Evolutionary conservation across 1,284 basidiomycete species (phyloP).

Genomic region (Farysia itapuensis): DNA sequence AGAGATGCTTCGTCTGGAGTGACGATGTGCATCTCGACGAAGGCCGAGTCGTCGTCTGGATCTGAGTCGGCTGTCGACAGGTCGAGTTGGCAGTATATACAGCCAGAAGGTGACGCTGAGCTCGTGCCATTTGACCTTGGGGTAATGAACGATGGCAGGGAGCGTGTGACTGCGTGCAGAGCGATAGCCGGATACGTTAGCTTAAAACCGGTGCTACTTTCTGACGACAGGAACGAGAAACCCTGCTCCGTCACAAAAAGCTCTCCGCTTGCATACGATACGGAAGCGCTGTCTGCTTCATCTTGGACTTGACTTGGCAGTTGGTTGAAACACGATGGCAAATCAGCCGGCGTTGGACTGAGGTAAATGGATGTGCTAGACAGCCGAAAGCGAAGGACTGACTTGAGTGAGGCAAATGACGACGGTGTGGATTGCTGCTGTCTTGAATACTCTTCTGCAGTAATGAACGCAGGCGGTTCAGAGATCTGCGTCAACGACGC

Average conservation of each 20-base stretch:
- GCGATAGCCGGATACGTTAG: slow-evolving; percentile 47
- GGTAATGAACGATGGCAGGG: slow-evolving; percentile 35
- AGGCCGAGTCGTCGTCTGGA: slow-evolving; percentile 33
- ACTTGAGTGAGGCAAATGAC: slow-evolving; percentile 27
- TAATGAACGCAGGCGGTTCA: slow-evolving; percentile 12
- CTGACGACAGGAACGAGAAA: slow-evolving; percentile 37
- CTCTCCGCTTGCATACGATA: slow-evolving; percentile 12
- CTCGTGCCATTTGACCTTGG: neutral
- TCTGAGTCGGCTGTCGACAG: slow-evolving; percentile 36
- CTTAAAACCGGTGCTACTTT: slow-evolving; percentile 31
- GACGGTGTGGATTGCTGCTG: slow-evolving; percentile 33
- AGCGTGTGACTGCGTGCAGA: slow-evolving; percentile 53
- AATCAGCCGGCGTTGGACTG: slow-evolving; percentile 19
- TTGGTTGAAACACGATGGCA: slow-evolving; percentile 19
- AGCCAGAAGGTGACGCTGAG: slow-evolving; percentile 14
- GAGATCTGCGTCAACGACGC: slow-evolving; percentile 10
- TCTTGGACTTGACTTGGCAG: too few relatives aligned
- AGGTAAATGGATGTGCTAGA: slow-evolving; percentile 18
- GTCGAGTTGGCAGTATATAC: slow-evolving; percentile 57
- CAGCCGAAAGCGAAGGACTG: slow-evolving; percentile 20
- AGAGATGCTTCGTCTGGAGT: slow-evolving; percentile 64
- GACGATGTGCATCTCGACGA: slow-evolving; percentile 51
- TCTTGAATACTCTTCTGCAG: slow-evolving; percentile 9
- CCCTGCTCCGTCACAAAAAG: slow-evolving; percentile 46
- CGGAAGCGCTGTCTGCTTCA: too few relatives aligned